Percentiles rank a stretch among this genome's conserved stretches.
Conservation (phyloP, 2,329 filamentous ascomycete genomes). For the Coniella vitis region DNA sequence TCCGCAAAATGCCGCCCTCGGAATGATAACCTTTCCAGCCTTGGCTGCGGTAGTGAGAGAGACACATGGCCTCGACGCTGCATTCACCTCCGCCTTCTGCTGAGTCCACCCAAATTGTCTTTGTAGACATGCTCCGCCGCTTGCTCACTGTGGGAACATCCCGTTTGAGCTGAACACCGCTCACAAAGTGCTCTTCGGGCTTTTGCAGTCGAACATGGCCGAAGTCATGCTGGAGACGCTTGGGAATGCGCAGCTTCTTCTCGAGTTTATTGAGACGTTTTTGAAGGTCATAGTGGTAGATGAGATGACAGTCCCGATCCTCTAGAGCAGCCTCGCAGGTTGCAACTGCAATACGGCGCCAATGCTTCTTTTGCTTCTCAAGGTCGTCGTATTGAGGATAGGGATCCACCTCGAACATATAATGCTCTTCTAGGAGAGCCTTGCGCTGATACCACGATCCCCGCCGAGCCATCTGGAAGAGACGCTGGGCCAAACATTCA, state of each 20-base stretch:
- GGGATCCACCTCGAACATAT: conserved; percentile 64
- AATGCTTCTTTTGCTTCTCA: conserved; percentile 66
- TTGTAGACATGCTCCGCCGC: conserved; percentile 46
- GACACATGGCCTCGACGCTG: conserved; percentile 88
- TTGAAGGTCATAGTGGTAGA: conserved; percentile 90
- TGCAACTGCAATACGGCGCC: conserved; percentile 66
- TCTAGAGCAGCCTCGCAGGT: conserved; percentile 86
- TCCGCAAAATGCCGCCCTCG: conserved; percentile 88
- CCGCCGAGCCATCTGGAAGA: conserved; percentile 79
- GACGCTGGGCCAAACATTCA: conserved; percentile 69
- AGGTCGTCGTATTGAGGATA: conserved; percentile 28
- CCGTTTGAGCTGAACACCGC: conserved; percentile 71
- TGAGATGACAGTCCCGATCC: conserved; percentile 82
- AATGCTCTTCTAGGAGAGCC: conserved; percentile 89
- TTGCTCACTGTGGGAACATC: conserved; percentile 34
- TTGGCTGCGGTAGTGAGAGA: conserved; percentile 72
- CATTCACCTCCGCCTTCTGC: conserved; percentile 64
- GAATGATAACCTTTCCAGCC: conserved; percentile 95
- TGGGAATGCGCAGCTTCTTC: conserved; percentile 72
- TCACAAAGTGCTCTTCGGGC: conserved; percentile 66
- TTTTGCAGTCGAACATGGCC: conserved; percentile 72
- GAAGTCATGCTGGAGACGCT: conserved; percentile 87
- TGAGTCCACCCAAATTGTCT: conserved; percentile 86
- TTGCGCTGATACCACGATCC: conserved; percentile 96
- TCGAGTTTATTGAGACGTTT: conserved; percentile 92